Evolutionary conservation across 768 basidiomycete genomes (phyloP), one percentile per base, ranked within the genome.

Genomic region (Pseudohyphozyma bogoriensis): DNA sequence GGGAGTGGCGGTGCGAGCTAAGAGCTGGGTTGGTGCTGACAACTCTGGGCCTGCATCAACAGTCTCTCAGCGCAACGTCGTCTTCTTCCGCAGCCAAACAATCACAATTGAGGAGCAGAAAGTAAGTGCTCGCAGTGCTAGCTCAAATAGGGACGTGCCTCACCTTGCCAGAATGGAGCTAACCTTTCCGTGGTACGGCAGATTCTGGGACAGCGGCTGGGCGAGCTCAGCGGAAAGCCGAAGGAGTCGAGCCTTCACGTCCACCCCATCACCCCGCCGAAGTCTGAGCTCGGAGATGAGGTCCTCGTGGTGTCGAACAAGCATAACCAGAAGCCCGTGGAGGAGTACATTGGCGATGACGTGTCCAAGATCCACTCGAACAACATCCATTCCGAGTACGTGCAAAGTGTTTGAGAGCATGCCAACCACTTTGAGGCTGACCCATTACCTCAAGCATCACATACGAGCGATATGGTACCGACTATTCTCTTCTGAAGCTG

Each of bases 381-480:
- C 7, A 20, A 24, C 12, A 22, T 44, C 42, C 22, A 7, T 33
- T 24, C 28, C 18, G 20, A 46, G 15, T 33, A 37, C 36, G n/a
- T 20, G n/a, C 46, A n/a, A 13, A 29, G 28, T 35, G 33, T 36
- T 37, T 44, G 1, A 15, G 53, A 8, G 58, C 36, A 24, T 59
- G 58, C 50, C 58, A 59, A 29, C 20, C 47, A 9, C 49, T 51
- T 49, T 58, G 16, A 16, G 46, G 20, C 32, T 26, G 6, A 3
- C 16, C 12, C 11, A 8, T 46, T 39, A 55, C 22, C 35, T 4
- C 3, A 0, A 81, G 82, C 69, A 81, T 83, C 65, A 79, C 81
- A 1, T 85, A 83, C 65, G 82, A 85, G 68, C 75, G 68, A 7
- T 73, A 81, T 20, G 83, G 83, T 9, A 78, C 80, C 6, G 82